These are phyloP conservation scores for Borealophlyctis nickersoniae DNA, from an alignment of 192 early-diverging fungal genomes.

Conservation along the genomic window DNA sequence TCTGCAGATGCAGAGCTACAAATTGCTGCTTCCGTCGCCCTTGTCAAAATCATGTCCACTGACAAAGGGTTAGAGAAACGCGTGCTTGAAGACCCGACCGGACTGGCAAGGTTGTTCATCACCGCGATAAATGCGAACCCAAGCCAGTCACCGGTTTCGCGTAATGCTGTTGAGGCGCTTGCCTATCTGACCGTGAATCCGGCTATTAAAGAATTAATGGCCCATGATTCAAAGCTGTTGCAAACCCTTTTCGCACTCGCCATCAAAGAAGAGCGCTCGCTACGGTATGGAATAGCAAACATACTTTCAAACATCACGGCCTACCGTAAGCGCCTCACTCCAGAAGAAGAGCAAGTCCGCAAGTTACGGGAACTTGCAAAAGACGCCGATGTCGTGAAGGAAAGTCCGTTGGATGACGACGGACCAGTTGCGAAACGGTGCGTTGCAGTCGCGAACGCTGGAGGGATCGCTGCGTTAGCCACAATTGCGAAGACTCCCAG, in stretches of 20 bases:
- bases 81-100: slow-evolving; percentile 16
- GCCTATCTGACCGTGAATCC: slow-evolving; percentile 75
- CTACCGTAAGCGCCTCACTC: slow-evolving; percentile 62
- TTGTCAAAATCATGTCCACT: slow-evolving; percentile 39
- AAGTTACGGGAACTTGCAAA: slow-evolving; percentile 70
- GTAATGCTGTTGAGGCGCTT: slow-evolving; percentile 73
- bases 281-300: slow-evolving; percentile 70
- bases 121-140: slow-evolving; percentile 43
- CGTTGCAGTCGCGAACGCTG: slow-evolving; percentile 51
- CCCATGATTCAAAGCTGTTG: slow-evolving; percentile 55
- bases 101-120: slow-evolving; percentile 55
- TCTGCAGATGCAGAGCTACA: background rate
- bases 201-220: slow-evolving; percentile 66
- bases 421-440: slow-evolving; percentile 58
- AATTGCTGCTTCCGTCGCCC: slow-evolving; percentile 24
- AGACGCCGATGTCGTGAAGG: slow-evolving; percentile 30
- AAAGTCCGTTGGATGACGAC: slow-evolving; percentile 60
- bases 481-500: slow-evolving; percentile 53
- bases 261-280: slow-evolving; percentile 40
- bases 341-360: slow-evolving; percentile 77
- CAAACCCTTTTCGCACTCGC: slow-evolving; percentile 52
- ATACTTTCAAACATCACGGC: slow-evolving; percentile 76
- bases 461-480: slow-evolving; percentile 54
- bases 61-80: slow-evolving; percentile 18
- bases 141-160: slow-evolving; percentile 28